Conservation (phyloP, 179 eudicot species). For the Spinacia oleracea region DNA sequence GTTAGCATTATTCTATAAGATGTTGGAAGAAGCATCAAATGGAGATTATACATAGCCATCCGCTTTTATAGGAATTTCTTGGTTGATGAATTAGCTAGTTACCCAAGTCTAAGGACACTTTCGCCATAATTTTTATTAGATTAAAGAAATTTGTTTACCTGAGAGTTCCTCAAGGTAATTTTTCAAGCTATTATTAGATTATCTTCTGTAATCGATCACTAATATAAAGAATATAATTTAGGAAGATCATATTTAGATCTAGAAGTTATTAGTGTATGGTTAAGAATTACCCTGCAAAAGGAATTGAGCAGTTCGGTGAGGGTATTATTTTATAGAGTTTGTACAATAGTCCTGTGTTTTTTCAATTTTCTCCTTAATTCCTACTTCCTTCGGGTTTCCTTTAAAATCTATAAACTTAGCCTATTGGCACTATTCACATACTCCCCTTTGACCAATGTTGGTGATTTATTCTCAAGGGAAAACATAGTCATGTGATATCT, state of each 20-base stretch:
- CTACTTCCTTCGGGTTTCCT: no score
- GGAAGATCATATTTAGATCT: background rate
- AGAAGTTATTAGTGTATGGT: background rate
- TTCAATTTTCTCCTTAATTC: no score
- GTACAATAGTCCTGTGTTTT: background rate
- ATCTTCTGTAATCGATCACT: background rate
- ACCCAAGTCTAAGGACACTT: background rate
- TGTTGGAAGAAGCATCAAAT: background rate
- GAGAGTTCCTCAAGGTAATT: background rate
- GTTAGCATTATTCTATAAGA: background rate
- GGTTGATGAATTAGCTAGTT: background rate
- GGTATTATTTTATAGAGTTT: background rate
- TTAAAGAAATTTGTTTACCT: background rate
- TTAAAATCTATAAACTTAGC: no score
- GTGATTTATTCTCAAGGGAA: no score
- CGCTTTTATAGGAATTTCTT: background rate
- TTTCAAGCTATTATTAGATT: background rate
- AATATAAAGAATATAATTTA: background rate
- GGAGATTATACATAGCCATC: background rate
- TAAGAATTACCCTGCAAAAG: background rate
- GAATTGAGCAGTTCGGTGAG: background rate
- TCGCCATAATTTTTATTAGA: background rate
- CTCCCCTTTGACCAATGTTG: no score
- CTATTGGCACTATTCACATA: no score
- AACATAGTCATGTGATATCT: no score